Evolutionary conservation across 441 rosid genomes (phyloP).

Genomic region (Erysimum pusillum): DNA sequence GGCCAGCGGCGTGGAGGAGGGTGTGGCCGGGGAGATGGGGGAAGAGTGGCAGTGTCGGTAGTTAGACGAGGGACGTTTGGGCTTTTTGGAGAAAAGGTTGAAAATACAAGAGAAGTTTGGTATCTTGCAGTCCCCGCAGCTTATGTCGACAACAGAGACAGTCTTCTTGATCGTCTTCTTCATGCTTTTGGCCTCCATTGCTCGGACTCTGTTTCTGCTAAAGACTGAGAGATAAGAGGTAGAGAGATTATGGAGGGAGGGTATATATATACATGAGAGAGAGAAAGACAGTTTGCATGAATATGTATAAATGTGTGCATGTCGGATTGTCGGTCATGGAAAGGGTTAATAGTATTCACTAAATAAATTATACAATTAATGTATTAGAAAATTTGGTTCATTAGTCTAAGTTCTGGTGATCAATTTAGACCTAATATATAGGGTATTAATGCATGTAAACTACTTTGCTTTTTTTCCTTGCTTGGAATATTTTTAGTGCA

Average conservation of each 20-base stretch:
- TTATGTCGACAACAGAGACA: slow-evolving; percentile 58
- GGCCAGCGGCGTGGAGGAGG: slow-evolving; percentile 11
- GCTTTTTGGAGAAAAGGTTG: slow-evolving; percentile 43
- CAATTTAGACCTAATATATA: not conserved
- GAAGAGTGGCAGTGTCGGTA: slow-evolving; percentile 30
- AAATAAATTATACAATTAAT: not conserved
- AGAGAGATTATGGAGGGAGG: slow-evolving; percentile 1
- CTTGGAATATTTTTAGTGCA: not conserved
- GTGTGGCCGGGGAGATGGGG: slow-evolving; percentile 23
- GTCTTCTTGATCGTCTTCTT: slow-evolving; percentile 57
- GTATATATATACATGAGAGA: not conserved
- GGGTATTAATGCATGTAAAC: not conserved
- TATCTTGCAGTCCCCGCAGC: slow-evolving; percentile 66
- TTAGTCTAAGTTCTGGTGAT: not conserved
- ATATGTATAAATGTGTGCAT: slow-evolving; percentile 8
- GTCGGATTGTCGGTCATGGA: not conserved
- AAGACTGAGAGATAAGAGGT: slow-evolving; percentile 27
- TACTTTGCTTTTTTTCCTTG: not conserved
- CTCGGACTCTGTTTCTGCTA: slow-evolving; percentile 30
- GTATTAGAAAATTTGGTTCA: not conserved
- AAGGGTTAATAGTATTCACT: not conserved
- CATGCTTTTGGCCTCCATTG: slow-evolving; percentile 39
- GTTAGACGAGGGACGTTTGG: slow-evolving; percentile 26
- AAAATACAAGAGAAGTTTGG: slow-evolving; percentile 55
- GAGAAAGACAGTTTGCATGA: not conserved